Evolutionary conservation across 108 stramenopile genomes (phyloP).

Genomic region (Conticribra weissflogii): DNA sequence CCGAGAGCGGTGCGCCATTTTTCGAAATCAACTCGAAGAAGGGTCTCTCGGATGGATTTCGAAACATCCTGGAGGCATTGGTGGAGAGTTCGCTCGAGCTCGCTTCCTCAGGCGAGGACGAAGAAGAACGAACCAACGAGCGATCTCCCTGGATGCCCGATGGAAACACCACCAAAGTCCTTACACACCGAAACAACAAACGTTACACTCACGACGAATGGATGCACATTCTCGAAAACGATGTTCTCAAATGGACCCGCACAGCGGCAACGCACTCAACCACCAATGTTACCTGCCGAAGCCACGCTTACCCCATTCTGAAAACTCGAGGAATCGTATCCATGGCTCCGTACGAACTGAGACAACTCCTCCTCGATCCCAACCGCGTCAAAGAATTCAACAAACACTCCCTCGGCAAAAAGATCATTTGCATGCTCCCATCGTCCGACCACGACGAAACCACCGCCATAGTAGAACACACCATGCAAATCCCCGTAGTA

Average conservation of each 20-base stretch:
- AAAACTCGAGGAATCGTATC: constrained; percentile 41
- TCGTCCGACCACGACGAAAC: constrained; percentile 8
- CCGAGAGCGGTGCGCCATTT: not conserved
- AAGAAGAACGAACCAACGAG: not conserved
- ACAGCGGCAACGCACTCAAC: constrained; percentile 7
- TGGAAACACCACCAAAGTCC: constrained; percentile 22
- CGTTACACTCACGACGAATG: not conserved
- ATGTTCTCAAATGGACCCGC: constrained; percentile 44
- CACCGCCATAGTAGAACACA: constrained; percentile 39
- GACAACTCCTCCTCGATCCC: constrained; percentile 38
- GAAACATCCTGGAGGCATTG: constrained; percentile 15
- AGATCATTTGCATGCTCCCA: constrained; percentile 15
- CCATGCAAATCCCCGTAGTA: constrained; percentile 35
- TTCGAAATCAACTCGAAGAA: not conserved
- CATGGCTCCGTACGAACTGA: constrained; percentile 35
- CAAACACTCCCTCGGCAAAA: constrained; percentile 37
- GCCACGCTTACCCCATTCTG: too few species aligned
- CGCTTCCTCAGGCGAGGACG: constrained; percentile 6
- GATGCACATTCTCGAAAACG: constrained; percentile 16
- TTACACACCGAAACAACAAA: constrained; percentile 5
- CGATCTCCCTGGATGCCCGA: constrained; percentile 32
- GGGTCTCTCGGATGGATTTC: not conserved
- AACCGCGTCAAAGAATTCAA: constrained; percentile 31
- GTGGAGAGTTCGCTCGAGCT: constrained; percentile 18
- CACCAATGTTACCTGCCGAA: too few species aligned